These are phyloP conservation scores for Telfairia occidentalis DNA, from an alignment of 331 rosid species.

Conservation along the genomic window DNA sequence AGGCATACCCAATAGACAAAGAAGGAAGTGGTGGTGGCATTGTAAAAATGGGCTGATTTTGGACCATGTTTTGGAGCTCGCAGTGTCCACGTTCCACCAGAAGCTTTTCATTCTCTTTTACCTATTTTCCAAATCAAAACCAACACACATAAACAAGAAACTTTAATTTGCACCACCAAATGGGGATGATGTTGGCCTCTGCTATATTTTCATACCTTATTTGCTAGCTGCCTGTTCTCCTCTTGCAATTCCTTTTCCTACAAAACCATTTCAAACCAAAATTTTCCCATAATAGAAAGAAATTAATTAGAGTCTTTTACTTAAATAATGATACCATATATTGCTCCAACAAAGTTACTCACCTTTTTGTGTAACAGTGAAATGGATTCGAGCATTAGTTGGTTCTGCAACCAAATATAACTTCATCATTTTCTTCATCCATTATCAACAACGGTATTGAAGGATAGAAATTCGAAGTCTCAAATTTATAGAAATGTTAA, in stretches of 20 bases:
- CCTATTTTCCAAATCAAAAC: conserved; percentile 21
- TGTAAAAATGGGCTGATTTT: conserved; percentile 25
- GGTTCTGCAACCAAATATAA: conserved; percentile 28
- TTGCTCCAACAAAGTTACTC: background rate
- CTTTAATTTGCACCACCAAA: background rate
- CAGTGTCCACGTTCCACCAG: conserved; percentile 15
- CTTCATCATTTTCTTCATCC: background rate
- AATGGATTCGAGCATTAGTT: conserved; percentile 28
- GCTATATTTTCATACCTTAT: background rate
- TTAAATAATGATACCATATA: background rate
- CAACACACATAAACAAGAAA: background rate
- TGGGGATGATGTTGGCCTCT: background rate
- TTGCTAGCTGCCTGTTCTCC: conserved; percentile 2
- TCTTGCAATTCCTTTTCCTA: conserved; percentile 9
- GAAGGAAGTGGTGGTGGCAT: conserved; percentile 32
- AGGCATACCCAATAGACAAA: conserved; percentile 35
- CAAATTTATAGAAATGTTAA: background rate
- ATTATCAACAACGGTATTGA: background rate
- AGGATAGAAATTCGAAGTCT: background rate
- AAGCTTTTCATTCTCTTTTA: conserved; percentile 43
- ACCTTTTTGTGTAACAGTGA: conserved; percentile 53
- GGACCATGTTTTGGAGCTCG: conserved; percentile 24
- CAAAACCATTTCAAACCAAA: background rate
- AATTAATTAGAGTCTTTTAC: background rate
- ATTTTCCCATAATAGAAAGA: background rate